These are phyloP conservation scores for Mucor velutinosus DNA, from an alignment of 371 early-diverging fungal species.

Conservation along the genomic window DNA sequence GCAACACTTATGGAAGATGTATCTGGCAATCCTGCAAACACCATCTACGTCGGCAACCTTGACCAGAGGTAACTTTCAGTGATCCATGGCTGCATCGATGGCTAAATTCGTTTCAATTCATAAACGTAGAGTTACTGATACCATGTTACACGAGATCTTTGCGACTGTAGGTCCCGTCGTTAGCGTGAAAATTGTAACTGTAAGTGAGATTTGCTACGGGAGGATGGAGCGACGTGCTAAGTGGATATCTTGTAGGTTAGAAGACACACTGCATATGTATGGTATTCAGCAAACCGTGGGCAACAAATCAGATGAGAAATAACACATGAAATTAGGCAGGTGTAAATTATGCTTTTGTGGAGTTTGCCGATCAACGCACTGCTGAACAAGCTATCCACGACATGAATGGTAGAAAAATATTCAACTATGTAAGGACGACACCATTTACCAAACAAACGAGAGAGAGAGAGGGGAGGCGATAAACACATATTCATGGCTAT, in stretches of 20 bases:
- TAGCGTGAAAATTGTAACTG: slow-evolving; percentile 79
- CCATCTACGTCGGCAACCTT: slow-evolving; percentile 86
- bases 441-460: not conserved
- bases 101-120: not conserved
- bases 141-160: slow-evolving; percentile 77
- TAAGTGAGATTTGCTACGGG: slow-evolving; percentile 32
- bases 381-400: slow-evolving; percentile 78
- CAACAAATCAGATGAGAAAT: not conserved
- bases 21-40: slow-evolving; percentile 25
- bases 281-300: not conserved
- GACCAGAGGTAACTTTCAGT: slow-evolving; percentile 63
- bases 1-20: slow-evolving; percentile 9
- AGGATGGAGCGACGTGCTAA: not conserved
- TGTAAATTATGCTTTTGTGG: slow-evolving; percentile 91
- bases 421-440: slow-evolving; percentile 47
- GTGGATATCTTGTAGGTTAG: slow-evolving; percentile 12
- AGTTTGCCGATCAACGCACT: slow-evolving; percentile 71
- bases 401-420: slow-evolving; percentile 77
- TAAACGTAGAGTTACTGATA: slow-evolving; percentile 64
- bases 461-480: not conserved
- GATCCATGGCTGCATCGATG: not conserved
- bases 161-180: slow-evolving; percentile 68
- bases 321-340: slow-evolving; percentile 25
- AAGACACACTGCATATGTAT: slow-evolving; percentile 26
- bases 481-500: not conserved